Base-by-base conservation (phyloP, 2,329 filamentous ascomycete species). In the Penicillium sp. region DNA sequence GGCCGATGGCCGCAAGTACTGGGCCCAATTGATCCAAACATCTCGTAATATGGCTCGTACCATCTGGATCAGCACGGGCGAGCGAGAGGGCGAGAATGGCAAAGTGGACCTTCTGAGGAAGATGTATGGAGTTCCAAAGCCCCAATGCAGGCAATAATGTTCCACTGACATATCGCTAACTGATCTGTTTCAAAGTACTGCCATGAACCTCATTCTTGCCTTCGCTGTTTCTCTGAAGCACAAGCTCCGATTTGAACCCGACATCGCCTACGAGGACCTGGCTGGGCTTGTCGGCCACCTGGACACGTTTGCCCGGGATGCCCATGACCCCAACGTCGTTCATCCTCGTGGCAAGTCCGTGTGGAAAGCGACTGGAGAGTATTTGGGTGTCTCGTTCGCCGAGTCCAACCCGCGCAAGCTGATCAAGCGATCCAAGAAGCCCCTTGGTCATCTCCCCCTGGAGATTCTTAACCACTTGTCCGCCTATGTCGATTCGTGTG, bases 201-300 rank as follows among this genome's bases (percentile, higher is more conserved):
- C 81, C 5, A 78, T 93, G 64, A 91, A 93, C 60, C 74, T 93
- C 5, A 75, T 93, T 48, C 77, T 87, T 18, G 84, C 86, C 2
- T 93, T 86, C 54, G 77, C 86, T n/a, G 74, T 86, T 13, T 70
- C 87, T 2, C 73, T 94, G 43, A 91, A 91, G 69, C 87, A 93
- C 67, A 83, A 81, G 55, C 77, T 94, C 20, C 85, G 87, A 20
- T 91, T 91, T 62, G 87, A 94, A 61, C 87, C 87, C 1, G 87
- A 86, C 54, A 80, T 83, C 21, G 78, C 83, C 37, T 91, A 93
- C 61, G 77, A 83, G 1, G 87, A 93, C 56, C 72, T 94, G 4
- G 69, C 78, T 25, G 78, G 82, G 14, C 73, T 89, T 10, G 76
- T 90, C 19, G 76, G 77, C 11, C 83, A 89, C 58, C 74, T 94